Evolutionary conservation across 305 asterid genomes (phyloP).

Genomic region (Solanum hybrid): DNA sequence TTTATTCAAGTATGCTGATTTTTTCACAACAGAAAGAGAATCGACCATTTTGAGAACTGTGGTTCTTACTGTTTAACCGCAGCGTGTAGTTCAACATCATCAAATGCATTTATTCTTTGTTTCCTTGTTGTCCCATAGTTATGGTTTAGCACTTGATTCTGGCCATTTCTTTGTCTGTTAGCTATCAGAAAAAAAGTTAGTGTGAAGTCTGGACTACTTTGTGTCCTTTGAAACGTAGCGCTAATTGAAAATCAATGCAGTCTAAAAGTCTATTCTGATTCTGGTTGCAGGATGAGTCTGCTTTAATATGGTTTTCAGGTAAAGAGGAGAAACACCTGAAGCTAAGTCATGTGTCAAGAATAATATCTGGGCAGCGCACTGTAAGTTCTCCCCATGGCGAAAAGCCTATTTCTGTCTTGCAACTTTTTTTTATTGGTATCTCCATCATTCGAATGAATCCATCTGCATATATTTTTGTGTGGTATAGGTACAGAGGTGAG

Average conservation of each 20-base stretch:
- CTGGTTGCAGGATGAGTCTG: conserved; percentile 86
- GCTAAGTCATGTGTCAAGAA: conserved; percentile 90
- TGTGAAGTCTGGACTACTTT: not conserved
- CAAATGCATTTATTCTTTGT: not conserved
- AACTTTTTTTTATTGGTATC: not conserved
- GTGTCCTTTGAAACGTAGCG: not conserved
- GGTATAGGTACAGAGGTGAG: not conserved
- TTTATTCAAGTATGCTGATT: not conserved
- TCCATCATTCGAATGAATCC: not conserved
- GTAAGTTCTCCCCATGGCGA: conserved; percentile 44
- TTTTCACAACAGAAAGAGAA: not conserved
- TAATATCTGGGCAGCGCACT: conserved; percentile 96
- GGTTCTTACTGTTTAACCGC: not conserved
- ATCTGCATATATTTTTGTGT: not conserved
- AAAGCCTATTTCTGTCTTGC: not conserved
- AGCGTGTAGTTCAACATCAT: not conserved
- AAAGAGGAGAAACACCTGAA: conserved; percentile 98
- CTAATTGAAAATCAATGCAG: not conserved
- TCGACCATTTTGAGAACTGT: not conserved
- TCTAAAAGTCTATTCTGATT: not conserved
- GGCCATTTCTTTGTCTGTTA: not conserved
- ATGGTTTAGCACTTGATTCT: not conserved
- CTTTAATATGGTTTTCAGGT: conserved; percentile 96
- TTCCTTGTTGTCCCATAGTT: not conserved
- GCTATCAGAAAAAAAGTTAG: not conserved